phyloP scores from a whole-genome alignment of 495 filamentous ascomycete species.

The Penicillium coprophilum region DNA sequence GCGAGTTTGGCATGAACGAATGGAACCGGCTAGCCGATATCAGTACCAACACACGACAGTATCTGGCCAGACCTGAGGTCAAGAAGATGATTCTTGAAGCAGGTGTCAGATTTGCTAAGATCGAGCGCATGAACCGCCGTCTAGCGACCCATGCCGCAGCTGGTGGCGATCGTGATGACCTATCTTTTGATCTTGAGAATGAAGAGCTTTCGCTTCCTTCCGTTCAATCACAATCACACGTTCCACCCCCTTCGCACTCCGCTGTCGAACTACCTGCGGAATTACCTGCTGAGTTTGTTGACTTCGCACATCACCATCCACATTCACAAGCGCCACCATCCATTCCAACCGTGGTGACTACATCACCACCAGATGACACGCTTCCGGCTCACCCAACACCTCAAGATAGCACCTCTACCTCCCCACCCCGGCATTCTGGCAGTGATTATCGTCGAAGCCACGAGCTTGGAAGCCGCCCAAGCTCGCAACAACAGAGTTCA shows the following conservation, averaged over 20 bases:
- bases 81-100: constrained; percentile 72
- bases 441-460: constrained; percentile 38
- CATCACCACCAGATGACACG: constrained; percentile 31
- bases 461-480: constrained; percentile 30
- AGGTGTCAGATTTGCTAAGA: constrained; percentile 79
- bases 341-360: constrained; percentile 29
- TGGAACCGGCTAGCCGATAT: constrained; percentile 93
- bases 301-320: constrained; percentile 35
- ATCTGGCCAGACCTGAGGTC: constrained; percentile 71
- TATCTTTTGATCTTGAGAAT: constrained; percentile 28
- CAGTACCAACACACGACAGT: constrained; percentile 82
- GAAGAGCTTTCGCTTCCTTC: constrained; percentile 25
- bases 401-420: constrained; percentile 28
- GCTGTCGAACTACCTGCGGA: constrained; percentile 69
- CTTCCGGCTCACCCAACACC: constrained; percentile 37
- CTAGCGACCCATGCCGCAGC: constrained; percentile 43
- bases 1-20: constrained; percentile 98
- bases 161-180: constrained; percentile 27
- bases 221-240: constrained; percentile 6
- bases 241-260: constrained; percentile 41
- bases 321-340: constrained; percentile 29
- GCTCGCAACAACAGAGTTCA: constrained; percentile 42
- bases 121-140: constrained; percentile 65
- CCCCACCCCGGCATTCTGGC: constrained; percentile 38
- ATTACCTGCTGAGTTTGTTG: constrained; percentile 58